Percentiles rank a stretch among this genome's conserved stretches.
Conservation (phyloP, 1,139 yeast species). For the Keqinozyma sinolaborantium region DNA sequence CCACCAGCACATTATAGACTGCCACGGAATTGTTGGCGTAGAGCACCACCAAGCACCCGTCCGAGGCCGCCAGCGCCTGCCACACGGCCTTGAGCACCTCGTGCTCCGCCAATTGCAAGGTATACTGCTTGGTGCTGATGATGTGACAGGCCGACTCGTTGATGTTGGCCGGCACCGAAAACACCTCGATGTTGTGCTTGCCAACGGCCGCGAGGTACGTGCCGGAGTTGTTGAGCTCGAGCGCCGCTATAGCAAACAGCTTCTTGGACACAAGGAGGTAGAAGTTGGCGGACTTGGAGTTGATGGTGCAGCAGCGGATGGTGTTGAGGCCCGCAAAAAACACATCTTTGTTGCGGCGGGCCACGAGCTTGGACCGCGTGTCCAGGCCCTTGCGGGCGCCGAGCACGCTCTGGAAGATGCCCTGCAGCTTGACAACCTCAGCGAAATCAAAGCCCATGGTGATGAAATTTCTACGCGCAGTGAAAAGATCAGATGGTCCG, state of each 20-base stretch:
- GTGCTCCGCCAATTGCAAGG: conserved; percentile 14
- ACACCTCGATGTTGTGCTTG: conserved; percentile 19
- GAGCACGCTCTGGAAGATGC: conserved; percentile 15
- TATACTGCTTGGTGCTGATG: conserved; percentile 13
- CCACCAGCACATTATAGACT: conserved; percentile 26
- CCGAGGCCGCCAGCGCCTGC: conserved; percentile 26
- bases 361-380: conserved; percentile 14
- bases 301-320: conserved; percentile 26
- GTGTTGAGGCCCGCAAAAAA: conserved; percentile 26
- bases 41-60: conserved; percentile 30
- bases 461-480: too few relatives aligned
- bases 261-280: conserved; percentile 9
- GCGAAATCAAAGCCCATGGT: conserved; percentile 6
- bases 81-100: conserved; percentile 26
- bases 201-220: conserved; percentile 33
- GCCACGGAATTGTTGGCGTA: conserved; percentile 19
- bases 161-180: conserved; percentile 19
- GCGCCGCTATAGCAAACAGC: conserved; percentile 17
- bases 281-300: conserved; percentile 19
- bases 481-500: too few relatives aligned
- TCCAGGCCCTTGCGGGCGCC: conserved; percentile 2
- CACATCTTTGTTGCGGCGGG: conserved; percentile 24
- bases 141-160: conserved; percentile 6
- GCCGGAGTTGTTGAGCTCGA: conserved; percentile 27
- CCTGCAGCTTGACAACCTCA: conserved; percentile 10